Conservation (phyloP, 148 eudicot genomes). For the Beta vulgaris region DNA sequence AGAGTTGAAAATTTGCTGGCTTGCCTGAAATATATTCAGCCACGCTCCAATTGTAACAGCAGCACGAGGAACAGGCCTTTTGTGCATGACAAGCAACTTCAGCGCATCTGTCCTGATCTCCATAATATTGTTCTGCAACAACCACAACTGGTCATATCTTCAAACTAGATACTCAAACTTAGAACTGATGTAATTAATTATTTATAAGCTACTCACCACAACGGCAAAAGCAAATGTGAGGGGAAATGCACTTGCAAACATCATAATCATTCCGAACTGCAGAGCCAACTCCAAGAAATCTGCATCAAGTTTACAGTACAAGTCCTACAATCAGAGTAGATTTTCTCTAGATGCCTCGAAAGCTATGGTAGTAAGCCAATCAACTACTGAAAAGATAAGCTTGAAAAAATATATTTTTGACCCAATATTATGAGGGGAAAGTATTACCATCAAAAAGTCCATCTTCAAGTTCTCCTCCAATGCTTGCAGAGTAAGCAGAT, state of each 20-base stretch:
- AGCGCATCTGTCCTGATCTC: constrained; percentile 93
- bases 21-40: constrained; percentile 90
- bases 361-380: not conserved
- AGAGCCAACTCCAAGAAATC: constrained; percentile 86
- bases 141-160: not conserved
- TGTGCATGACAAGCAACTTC: constrained; percentile 74
- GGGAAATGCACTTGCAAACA: constrained; percentile 98
- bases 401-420: not conserved
- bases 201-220: constrained; percentile 42
- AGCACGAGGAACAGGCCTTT: constrained; percentile 82
- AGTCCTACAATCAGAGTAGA: not conserved
- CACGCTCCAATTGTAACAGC: constrained; percentile 94
- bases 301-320: constrained; percentile 35
- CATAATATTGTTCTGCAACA: constrained; percentile 74
- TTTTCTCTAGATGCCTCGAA: not conserved
- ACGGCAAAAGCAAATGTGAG: constrained; percentile 80
- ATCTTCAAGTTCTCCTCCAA: constrained; percentile 95
- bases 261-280: constrained; percentile 98
- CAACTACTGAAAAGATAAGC: not conserved
- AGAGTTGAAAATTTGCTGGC: not conserved
- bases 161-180: not conserved
- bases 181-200: not conserved
- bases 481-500: constrained; percentile 80
- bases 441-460: constrained; percentile 92
- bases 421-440: not conserved